Evolutionary conservation across 2,329 filamentous ascomycete genomes (phyloP).

Genomic region (Hymenoscyphus linearis): DNA sequence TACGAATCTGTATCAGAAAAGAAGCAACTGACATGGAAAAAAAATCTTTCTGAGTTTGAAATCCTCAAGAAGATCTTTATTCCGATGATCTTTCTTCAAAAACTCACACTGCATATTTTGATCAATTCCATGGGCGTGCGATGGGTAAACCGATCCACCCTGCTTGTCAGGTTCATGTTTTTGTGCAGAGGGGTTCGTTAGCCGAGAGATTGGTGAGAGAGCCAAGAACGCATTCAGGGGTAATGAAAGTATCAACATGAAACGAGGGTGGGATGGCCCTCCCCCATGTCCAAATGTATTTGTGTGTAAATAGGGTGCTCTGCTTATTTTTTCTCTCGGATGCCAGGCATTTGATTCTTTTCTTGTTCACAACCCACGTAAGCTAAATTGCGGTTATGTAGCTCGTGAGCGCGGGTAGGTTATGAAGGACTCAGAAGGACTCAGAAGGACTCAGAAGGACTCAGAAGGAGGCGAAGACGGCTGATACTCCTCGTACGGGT

Average conservation of each 20-base stretch:
- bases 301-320: neutral
- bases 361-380: neutral
- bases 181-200: neutral
- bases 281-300: neutral
- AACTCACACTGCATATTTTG: neutral
- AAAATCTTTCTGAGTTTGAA: no score
- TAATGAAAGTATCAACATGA: neutral
- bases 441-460: no score
- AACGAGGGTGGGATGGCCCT: neutral
- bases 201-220: neutral
- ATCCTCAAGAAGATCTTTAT: neutral
- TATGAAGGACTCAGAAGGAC: no score
- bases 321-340: neutral
- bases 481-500: neutral
- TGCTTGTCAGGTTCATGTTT: neutral
- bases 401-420: neutral
- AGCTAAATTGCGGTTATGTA: neutral
- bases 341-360: neutral
- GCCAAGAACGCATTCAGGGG: neutral
- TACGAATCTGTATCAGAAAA: neutral
- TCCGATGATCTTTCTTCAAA: neutral
- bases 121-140: neutral
- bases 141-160: neutral
- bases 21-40: neutral
- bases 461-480: neutral